phyloP scores from a whole-genome alignment of 2,329 filamentous ascomycete genomes.

The Corinectria fuckeliana region DNA sequence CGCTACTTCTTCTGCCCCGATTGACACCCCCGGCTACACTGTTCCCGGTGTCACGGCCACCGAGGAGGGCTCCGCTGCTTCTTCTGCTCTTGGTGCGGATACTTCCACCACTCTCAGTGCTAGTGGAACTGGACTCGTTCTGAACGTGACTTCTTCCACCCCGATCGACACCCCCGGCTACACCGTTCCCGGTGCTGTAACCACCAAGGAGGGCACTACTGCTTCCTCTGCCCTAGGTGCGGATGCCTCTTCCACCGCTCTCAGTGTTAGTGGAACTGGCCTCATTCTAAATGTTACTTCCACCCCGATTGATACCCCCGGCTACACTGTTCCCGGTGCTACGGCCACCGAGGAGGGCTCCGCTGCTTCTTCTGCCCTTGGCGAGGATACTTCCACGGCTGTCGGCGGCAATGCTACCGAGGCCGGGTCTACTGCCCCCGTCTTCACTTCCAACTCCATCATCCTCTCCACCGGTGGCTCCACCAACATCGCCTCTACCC shows the following conservation, averaged over 20 bases:
- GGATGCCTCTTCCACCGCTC: slow-evolving; percentile 3
- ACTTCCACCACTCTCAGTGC: neutral
- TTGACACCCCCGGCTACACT: slow-evolving; percentile 6
- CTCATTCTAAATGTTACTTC: neutral
- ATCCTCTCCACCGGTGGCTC: slow-evolving; percentile 19
- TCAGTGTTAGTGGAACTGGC: neutral
- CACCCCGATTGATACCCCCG: neutral
- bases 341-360: slow-evolving; percentile 10
- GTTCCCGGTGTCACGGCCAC: slow-evolving; percentile 15
- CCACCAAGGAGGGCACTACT: slow-evolving; percentile 6
- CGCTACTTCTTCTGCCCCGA: neutral
- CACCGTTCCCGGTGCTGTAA: slow-evolving; percentile 10
- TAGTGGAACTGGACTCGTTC: neutral
- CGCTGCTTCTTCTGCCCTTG: slow-evolving; percentile 16
- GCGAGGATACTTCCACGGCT: slow-evolving; percentile 1
- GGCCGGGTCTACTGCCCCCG: neutral
- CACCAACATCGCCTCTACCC: slow-evolving; percentile 11
- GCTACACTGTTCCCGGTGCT: slow-evolving; percentile 12
- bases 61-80: slow-evolving; percentile 6
- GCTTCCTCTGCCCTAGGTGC: neutral
- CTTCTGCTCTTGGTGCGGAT: slow-evolving; percentile 14
- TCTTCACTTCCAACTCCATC: slow-evolving; percentile 7
- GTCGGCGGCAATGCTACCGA: neutral
- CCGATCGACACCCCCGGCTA: slow-evolving; percentile 1
- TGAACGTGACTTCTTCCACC: neutral